These are phyloP conservation scores for Zygoascus tannicola DNA, from an alignment of 805 yeast genomes.

Conservation along the genomic window DNA sequence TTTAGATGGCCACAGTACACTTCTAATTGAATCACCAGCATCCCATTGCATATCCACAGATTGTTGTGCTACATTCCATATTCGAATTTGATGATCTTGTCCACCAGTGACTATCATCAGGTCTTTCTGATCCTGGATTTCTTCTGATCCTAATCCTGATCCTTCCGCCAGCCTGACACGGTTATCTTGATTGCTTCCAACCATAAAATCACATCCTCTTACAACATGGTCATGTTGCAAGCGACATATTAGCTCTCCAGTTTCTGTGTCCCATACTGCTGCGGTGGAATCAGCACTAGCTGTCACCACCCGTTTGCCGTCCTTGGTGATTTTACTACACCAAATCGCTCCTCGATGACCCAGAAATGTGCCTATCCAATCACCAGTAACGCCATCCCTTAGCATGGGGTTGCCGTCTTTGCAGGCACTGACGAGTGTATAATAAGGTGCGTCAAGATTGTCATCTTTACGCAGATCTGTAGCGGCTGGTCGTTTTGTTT, in stretches of 20 bases:
- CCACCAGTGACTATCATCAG: conserved; percentile 20
- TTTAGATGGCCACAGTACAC: conserved; percentile 19
- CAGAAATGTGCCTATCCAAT: conserved; percentile 29
- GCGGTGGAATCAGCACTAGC: conserved; percentile 29
- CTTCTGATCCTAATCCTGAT: background rate
- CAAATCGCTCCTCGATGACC: conserved; percentile 31
- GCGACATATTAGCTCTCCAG: conserved; percentile 13
- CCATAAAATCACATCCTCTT: conserved; percentile 17
- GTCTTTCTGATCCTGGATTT: background rate
- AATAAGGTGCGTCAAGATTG: conserved; percentile 3
- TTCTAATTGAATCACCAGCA: conserved; percentile 14
- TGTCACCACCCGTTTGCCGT: conserved; percentile 20
- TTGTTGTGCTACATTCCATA: conserved; percentile 17
- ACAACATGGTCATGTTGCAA: conserved; percentile 20
- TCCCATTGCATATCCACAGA: conserved; percentile 15
- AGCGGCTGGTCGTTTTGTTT: background rate
- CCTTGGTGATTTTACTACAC: conserved; percentile 22
- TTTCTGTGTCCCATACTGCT: conserved; percentile 18
- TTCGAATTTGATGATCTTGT: conserved; percentile 20
- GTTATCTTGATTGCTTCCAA: background rate
- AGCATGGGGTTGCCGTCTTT: conserved; percentile 30
- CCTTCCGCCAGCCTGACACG: conserved; percentile 5
- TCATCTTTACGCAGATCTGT: conserved; percentile 4
- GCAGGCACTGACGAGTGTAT: conserved; percentile 26
- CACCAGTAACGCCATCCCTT: conserved; percentile 28